Conservation (phyloP, 768 basidiomycete genomes). For the Hericium coralloides region DNA sequence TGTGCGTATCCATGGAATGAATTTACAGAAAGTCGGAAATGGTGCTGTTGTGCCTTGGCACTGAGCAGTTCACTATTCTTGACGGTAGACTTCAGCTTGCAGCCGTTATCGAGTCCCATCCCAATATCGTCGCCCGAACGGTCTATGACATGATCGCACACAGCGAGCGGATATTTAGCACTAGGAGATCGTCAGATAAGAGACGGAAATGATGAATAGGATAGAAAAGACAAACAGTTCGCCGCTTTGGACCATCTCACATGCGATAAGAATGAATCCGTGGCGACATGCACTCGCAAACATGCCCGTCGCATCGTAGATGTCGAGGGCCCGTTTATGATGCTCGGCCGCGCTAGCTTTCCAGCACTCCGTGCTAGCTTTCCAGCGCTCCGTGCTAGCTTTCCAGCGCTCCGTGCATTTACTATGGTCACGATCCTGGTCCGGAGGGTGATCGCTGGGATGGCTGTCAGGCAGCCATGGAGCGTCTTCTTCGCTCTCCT, state of each 20-base stretch:
- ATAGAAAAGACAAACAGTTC: neutral
- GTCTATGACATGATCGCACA: neutral
- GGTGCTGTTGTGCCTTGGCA: neutral
- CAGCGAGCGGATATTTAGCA: neutral
- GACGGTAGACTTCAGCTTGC: neutral
- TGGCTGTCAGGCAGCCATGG: neutral
- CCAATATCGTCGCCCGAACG: neutral
- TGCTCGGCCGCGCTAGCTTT: neutral
- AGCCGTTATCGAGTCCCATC: conserved; percentile 1
- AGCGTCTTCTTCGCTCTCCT: neutral
- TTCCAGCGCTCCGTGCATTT: neutral
- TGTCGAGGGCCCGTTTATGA: neutral
- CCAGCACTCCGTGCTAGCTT: neutral
- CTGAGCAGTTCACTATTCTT: neutral
- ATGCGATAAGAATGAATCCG: neutral
- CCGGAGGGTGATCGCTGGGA: neutral
- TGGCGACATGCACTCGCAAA: neutral
- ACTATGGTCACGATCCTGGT: neutral
- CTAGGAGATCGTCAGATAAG: neutral
- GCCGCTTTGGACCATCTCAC: neutral
- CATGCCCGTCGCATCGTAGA: neutral
- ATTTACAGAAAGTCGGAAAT: neutral
- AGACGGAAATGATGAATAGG: no score
- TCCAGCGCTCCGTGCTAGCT: neutral
- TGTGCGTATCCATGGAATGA: conserved; percentile 1